Evolutionary conservation across 768 basidiomycete species (phyloP).

Genomic region (Mycena amicta): DNA sequence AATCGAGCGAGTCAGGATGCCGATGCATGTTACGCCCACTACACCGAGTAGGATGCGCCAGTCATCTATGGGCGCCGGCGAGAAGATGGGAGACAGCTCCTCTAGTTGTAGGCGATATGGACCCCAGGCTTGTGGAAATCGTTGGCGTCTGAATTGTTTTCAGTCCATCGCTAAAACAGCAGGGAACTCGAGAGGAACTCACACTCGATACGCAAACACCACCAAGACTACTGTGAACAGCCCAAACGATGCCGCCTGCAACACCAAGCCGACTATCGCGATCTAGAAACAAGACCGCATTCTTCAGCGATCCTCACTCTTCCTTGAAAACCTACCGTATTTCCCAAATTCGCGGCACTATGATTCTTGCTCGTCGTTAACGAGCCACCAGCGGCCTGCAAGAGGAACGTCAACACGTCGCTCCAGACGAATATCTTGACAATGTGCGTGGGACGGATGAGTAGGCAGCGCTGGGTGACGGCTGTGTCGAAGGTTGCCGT

Average conservation of each 20-base stretch:
- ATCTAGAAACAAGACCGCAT: slow-evolving; percentile 33
- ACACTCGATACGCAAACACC: slow-evolving; percentile 32
- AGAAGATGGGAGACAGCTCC: background rate
- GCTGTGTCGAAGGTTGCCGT: slow-evolving; percentile 35
- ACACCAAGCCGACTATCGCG: slow-evolving; percentile 43
- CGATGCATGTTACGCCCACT: slow-evolving; percentile 6
- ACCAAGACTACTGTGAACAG: slow-evolving; percentile 38
- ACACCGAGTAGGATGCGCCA: slow-evolving; percentile 12
- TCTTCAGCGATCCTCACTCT: background rate
- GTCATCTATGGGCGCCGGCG: slow-evolving; percentile 10
- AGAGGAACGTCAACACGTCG: slow-evolving; percentile 54
- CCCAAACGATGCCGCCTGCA: slow-evolving; percentile 46
- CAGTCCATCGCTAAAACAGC: no score
- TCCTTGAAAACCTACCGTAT: slow-evolving; percentile 25
- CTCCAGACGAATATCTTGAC: slow-evolving; percentile 51
- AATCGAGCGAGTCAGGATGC: slow-evolving; percentile 45
- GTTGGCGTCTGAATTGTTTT: background rate
- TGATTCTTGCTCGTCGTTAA: slow-evolving; percentile 29
- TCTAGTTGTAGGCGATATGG: background rate
- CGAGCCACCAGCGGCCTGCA: slow-evolving; percentile 46
- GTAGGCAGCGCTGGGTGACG: slow-evolving; percentile 38
- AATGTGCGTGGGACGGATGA: slow-evolving; percentile 41
- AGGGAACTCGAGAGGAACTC: slow-evolving; percentile 1
- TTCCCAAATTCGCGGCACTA: slow-evolving; percentile 22
- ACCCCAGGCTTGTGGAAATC: slow-evolving; percentile 8